A percentile compares a stretch with the other conserved stretches of the same genome.
Evolutionary conservation across 78 protist species (phyloP).

Genomic region (Polysphondylium violaceum): DNA sequence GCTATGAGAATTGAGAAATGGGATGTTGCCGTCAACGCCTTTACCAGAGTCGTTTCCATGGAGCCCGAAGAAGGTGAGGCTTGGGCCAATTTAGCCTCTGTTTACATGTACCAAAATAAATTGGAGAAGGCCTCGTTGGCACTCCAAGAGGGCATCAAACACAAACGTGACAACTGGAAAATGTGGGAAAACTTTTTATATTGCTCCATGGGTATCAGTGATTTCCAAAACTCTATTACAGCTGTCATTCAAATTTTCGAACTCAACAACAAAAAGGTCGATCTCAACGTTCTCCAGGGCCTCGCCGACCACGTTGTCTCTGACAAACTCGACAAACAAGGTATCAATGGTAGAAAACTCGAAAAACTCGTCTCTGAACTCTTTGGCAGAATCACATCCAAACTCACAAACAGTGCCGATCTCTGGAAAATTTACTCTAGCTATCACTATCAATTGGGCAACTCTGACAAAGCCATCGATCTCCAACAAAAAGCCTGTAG

Average conservation of each 20-base stretch:
- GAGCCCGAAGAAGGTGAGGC: slow-evolving; percentile 87
- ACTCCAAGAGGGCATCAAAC: slow-evolving; percentile 75
- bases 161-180: slow-evolving; percentile 83
- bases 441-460: slow-evolving; percentile 51
- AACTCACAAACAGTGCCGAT: slow-evolving; percentile 41
- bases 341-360: slow-evolving; percentile 22
- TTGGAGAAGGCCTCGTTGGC: slow-evolving; percentile 63
- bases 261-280: slow-evolving; percentile 34
- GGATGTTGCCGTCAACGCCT: slow-evolving; percentile 67
- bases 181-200: slow-evolving; percentile 88
- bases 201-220: slow-evolving; percentile 46
- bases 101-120: slow-evolving; percentile 68
- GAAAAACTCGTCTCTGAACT: slow-evolving; percentile 46
- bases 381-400: slow-evolving; percentile 55
- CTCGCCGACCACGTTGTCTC: slow-evolving; percentile 7
- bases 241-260: slow-evolving; percentile 46
- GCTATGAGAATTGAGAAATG: slow-evolving; percentile 66
- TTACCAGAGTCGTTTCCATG: slow-evolving; percentile 60
- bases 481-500: slow-evolving; percentile 62
- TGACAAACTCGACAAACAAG: slow-evolving; percentile 1
- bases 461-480: slow-evolving; percentile 65
- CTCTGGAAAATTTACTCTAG: slow-evolving; percentile 63
- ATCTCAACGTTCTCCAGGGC: slow-evolving; percentile 1
- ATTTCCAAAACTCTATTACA: slow-evolving; percentile 38
- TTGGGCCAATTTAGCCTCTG: slow-evolving; percentile 85